Evolutionary conservation across 2,329 filamentous ascomycete species (phyloP), one percentile per base, ranked within the genome.

Genomic region (Ophiocordyceps camponoti-rufipedis): DNA sequence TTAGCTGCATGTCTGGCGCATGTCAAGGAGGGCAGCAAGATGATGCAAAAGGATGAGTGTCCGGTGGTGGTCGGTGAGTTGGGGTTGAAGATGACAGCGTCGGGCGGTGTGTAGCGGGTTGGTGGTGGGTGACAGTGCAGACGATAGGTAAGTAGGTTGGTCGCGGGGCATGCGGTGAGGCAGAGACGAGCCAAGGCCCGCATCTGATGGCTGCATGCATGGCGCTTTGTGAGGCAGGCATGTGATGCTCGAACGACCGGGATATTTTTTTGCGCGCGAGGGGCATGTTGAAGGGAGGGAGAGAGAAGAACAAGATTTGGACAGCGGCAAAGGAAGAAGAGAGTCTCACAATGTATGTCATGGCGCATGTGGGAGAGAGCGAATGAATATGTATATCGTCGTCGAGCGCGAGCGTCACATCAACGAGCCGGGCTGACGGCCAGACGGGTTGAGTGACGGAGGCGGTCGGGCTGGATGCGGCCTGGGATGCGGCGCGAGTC

Each of bases 301-400:
- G 18, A 14, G 29, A 7, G 31, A 18, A 7, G 11, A 11, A 16
- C 18, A 13, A 14, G n/a, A 14, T 52, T 45, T 47, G 44, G 3
- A 43, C 44, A 63, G 42, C 16, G 42, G 28, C 23, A n/a, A 12
- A 23, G 23, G 23, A 23, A 23, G 23, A 19, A 10, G 42, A 10
- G 42, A n/a, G 18, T 31, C 60, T 63, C 56, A 63, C 60, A 58
- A 62, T 63, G 53, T 62, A 62, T 56, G 60, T 61, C 60, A 63
- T 63, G 57, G 57, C 58, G 59, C 59, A 59, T 60, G 47, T 47
- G 46, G 33, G n/a, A 14, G 14, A n/a, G 33, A 12, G 16, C 16
- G 9, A 38, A n/a, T n/a, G 23, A 23, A 23, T 23, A 23, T 23
- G 23, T 23, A 23, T 23, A 23, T 23, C 23, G 23, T 23, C 23